Conservation (phyloP, 441 rosid species). For the Brassica hybrid region DNA sequence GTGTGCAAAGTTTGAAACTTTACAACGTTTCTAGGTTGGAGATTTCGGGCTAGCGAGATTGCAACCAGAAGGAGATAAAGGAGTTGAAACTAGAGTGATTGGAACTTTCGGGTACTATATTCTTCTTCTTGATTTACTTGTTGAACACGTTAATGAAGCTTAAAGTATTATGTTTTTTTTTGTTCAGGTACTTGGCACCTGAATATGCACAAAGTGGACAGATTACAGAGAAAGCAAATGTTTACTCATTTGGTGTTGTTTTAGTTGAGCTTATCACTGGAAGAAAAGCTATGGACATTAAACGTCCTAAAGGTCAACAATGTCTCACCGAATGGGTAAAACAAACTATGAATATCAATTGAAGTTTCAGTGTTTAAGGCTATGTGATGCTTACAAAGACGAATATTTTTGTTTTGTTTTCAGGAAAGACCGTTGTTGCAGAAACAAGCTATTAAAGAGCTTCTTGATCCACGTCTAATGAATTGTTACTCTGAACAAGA, state of each 20-base stretch:
- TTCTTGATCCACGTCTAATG: no score
- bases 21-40: conserved; percentile 56
- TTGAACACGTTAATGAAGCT: no score
- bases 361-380: conserved; percentile 16
- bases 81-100: conserved; percentile 73
- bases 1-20: conserved; percentile 14
- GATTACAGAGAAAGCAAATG: conserved; percentile 78
- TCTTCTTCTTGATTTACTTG: no score
- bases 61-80: conserved; percentile 79
- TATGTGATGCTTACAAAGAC: conserved; percentile 13
- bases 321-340: conserved; percentile 81
- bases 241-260: conserved; percentile 72
- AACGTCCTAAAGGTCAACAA: conserved; percentile 71
- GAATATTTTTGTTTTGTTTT: not conserved
- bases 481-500: conserved; percentile 57
- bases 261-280: conserved; percentile 76
- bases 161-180: no score
- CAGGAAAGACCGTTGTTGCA: conserved; percentile 75
- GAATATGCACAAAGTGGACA: no score
- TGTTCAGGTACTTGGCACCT: no score
- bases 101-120: conserved; percentile 79
- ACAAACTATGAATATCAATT: not conserved
- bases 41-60: conserved; percentile 82
- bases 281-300: conserved; percentile 72
- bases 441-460: conserved; percentile 55